A percentile compares a stretch with the other conserved stretches of the same genome.
Conservation (phyloP, 1,139 yeast genomes). For the Pichia sp. region DNA sequence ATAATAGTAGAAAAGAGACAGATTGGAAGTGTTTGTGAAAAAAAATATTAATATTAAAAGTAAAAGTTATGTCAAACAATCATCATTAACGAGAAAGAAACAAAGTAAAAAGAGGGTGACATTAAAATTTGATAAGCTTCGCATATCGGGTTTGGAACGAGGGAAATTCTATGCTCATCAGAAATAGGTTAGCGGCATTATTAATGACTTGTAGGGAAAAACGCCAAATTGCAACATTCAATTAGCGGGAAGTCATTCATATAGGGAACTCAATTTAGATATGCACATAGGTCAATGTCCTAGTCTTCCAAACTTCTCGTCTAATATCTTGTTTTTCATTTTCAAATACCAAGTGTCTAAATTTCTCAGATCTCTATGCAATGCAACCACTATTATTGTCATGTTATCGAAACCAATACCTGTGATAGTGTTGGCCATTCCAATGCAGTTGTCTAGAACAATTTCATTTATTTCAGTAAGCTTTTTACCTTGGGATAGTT, state of each 20-base stretch:
- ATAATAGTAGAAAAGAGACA: conserved; percentile 1
- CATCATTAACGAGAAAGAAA: neutral
- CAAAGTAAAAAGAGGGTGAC: neutral
- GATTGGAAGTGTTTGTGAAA: neutral
- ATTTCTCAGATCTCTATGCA: conserved; percentile 23
- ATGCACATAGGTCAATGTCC: conserved; percentile 12
- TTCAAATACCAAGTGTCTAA: conserved; percentile 55
- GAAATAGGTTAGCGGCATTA: neutral
- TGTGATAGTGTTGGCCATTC: conserved; percentile 69
- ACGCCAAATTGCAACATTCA: neutral
- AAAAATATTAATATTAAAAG: neutral
- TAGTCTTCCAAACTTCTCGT: conserved; percentile 39
- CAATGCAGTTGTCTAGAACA: conserved; percentile 59
- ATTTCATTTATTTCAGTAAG: conserved; percentile 56
- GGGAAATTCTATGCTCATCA: neutral
- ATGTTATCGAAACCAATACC: conserved; percentile 80
- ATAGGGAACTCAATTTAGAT: too few relatives aligned
- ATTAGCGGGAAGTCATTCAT: too few relatives aligned
- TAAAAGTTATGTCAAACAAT: neutral
- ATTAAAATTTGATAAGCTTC: too few relatives aligned
- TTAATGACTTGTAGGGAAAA: neutral
- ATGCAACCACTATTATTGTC: conserved; percentile 64
- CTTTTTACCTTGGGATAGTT: conserved; percentile 53
- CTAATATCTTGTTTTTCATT: conserved; percentile 47
- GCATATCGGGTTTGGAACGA: neutral